phyloP scores from a whole-genome alignment of 2,329 filamentous ascomycete genomes.

The Colletotrichum simmondsii region DNA sequence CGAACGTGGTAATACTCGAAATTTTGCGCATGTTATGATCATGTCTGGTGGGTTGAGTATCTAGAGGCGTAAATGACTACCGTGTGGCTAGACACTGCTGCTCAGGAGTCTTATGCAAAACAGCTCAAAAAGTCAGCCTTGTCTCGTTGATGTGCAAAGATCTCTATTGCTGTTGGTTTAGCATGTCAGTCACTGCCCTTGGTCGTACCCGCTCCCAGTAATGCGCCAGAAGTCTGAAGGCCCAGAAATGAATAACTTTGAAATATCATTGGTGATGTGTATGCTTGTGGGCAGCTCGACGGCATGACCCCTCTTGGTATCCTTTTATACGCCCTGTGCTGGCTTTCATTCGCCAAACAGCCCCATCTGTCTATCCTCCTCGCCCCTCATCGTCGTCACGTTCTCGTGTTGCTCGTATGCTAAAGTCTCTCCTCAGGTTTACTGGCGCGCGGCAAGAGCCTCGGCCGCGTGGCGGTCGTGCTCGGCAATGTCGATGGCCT shows the following conservation, averaged over 20 bases:
- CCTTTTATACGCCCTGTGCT: slow-evolving; percentile 13
- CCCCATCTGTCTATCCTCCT: slow-evolving; percentile 16
- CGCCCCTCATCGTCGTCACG: not conserved
- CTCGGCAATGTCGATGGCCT: slow-evolving; percentile 92
- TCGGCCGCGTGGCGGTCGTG: slow-evolving; percentile 78
- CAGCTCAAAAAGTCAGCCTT: not conserved
- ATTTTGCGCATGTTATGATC: not conserved
- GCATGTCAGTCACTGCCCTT: not conserved
- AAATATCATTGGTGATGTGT: slow-evolving; percentile 30
- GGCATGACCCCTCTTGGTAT: slow-evolving; percentile 25
- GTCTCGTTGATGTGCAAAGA: not conserved
- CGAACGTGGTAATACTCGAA: no score
- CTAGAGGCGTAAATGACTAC: not conserved
- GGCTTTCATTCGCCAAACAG: not conserved
- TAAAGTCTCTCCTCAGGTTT: not conserved
- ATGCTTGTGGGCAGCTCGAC: slow-evolving; percentile 25
- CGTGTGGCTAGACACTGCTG: not conserved
- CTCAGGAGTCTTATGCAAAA: not conserved
- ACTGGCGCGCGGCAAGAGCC: slow-evolving; percentile 43
- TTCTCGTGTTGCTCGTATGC: slow-evolving; percentile 14
- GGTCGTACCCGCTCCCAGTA: no score
- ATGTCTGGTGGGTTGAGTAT: not conserved
- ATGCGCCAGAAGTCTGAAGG: not conserved
- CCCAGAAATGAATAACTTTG: slow-evolving; percentile 1
- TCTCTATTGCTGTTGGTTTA: not conserved